Evolutionary conservation across 306 rosid species (phyloP).

Genomic region (Citrullus mucosospermus): DNA sequence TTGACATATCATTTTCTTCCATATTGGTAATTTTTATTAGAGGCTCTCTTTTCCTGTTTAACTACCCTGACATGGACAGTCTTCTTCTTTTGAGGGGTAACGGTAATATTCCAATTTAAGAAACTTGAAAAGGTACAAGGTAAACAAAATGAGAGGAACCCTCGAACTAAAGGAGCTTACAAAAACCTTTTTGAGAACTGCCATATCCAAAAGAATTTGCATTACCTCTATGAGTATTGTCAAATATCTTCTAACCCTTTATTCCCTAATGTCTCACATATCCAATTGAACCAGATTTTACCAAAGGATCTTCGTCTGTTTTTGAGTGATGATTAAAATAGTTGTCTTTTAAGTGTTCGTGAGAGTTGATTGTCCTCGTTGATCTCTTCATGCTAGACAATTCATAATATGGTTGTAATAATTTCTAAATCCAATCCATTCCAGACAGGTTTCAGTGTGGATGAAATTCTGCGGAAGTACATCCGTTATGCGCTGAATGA

Average conservation of each 20-base stretch:
- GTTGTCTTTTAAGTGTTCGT: background rate
- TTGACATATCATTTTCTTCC: background rate
- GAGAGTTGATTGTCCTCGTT: background rate
- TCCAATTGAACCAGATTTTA: background rate
- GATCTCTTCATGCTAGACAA: background rate
- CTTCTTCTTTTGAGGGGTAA: background rate
- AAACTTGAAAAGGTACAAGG: background rate
- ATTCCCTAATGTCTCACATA: background rate
- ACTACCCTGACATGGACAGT: background rate
- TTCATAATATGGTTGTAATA: constrained; percentile 11
- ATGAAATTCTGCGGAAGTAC: constrained; percentile 80
- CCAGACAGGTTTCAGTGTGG: constrained; percentile 72
- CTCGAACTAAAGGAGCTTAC: background rate
- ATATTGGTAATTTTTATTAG: background rate
- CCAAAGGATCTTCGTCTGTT: background rate
- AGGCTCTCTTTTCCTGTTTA: background rate
- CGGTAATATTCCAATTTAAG: background rate
- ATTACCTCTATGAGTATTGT: background rate
- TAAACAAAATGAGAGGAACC: background rate
- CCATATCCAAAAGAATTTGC: background rate
- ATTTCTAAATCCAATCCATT: constrained; percentile 14
- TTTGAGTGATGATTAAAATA: background rate
- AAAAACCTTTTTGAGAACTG: background rate
- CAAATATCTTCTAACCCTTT: background rate
- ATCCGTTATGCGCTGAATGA: constrained; percentile 78